Percentiles rank a stretch among this genome's conserved stretches.
phyloP scores from a whole-genome alignment of 2,329 filamentous ascomycete species.

The Aspergillus carbonarius region DNA sequence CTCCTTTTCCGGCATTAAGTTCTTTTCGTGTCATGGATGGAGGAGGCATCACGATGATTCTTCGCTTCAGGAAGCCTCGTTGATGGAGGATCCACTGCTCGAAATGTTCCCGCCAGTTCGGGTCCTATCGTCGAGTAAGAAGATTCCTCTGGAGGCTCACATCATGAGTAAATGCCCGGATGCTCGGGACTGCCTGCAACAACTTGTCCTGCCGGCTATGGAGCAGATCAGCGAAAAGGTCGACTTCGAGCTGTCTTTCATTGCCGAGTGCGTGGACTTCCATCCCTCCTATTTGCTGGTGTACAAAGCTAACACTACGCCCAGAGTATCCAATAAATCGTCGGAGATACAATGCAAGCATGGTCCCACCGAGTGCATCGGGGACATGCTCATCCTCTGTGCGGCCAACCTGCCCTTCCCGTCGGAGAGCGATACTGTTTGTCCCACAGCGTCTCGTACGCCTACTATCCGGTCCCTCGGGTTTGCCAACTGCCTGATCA shows the following conservation, averaged over 20 bases:
- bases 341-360: slow-evolving; percentile 87
- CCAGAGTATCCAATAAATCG: slow-evolving; percentile 64
- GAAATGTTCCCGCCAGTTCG: not conserved
- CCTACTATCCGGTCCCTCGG: slow-evolving; percentile 80
- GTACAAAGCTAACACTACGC: slow-evolving; percentile 6
- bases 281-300: not conserved
- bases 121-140: slow-evolving; percentile 6
- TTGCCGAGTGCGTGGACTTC: slow-evolving; percentile 62
- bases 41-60: not conserved
- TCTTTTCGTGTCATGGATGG: slow-evolving; percentile 9
- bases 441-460: slow-evolving; percentile 59
- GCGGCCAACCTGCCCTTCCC: slow-evolving; percentile 65
- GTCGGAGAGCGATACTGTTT: slow-evolving; percentile 20
- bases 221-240: slow-evolving; percentile 77
- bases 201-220: slow-evolving; percentile 85
- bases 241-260: slow-evolving; percentile 86
- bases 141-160: slow-evolving; percentile 82
- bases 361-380: slow-evolving; percentile 85
- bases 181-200: slow-evolving; percentile 75
- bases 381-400: slow-evolving; percentile 93
- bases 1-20: slow-evolving; percentile 2
- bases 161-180: slow-evolving; percentile 98
- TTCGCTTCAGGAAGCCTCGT: not conserved
- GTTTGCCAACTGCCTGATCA: slow-evolving; percentile 86
- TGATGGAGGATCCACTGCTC: not conserved